A percentile compares a stretch with the other conserved stretches of the same genome.
Evolutionary conservation across 306 rosid species (phyloP).

Genomic region (Cercis canadensis): DNA sequence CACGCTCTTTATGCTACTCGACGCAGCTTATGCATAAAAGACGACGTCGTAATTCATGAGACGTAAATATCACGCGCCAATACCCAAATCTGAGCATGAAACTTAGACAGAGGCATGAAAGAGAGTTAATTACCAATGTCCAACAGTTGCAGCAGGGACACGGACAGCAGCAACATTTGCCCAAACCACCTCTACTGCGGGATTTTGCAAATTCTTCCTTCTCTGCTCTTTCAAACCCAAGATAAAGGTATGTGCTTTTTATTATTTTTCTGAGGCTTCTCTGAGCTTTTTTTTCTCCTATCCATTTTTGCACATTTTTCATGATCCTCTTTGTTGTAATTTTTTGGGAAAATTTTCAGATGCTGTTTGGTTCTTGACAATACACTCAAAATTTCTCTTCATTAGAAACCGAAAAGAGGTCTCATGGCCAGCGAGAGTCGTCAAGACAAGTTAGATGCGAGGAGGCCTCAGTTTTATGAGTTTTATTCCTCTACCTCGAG

Average conservation of each 20-base stretch:
- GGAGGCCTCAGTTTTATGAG: constrained; percentile 56
- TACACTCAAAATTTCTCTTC: background rate
- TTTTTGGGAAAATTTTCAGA: constrained; percentile 8
- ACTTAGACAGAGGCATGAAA: too few species aligned
- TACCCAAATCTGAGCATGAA: too few species aligned
- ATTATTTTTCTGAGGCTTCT: background rate
- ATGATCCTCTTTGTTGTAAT: background rate
- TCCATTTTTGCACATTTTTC: background rate
- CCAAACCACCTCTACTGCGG: background rate
- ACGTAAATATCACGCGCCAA: too few species aligned
- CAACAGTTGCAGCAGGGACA: background rate
- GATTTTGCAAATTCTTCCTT: background rate
- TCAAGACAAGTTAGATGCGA: constrained; percentile 39
- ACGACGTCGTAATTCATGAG: too few species aligned
- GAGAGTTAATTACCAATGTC: too few species aligned
- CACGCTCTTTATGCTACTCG: too few species aligned
- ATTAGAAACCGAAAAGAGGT: constrained; percentile 22
- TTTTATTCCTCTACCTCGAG: constrained; percentile 52
- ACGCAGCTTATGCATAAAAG: too few species aligned
- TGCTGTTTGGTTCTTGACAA: constrained; percentile 30
- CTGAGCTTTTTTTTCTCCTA: background rate
- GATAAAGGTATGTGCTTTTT: background rate
- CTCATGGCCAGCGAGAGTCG: constrained; percentile 43
- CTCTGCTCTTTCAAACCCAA: background rate
- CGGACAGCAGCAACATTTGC: background rate